These are phyloP conservation scores for Naganishia albida DNA, from an alignment of 1,284 basidiomycete genomes.

Conservation along the genomic window DNA sequence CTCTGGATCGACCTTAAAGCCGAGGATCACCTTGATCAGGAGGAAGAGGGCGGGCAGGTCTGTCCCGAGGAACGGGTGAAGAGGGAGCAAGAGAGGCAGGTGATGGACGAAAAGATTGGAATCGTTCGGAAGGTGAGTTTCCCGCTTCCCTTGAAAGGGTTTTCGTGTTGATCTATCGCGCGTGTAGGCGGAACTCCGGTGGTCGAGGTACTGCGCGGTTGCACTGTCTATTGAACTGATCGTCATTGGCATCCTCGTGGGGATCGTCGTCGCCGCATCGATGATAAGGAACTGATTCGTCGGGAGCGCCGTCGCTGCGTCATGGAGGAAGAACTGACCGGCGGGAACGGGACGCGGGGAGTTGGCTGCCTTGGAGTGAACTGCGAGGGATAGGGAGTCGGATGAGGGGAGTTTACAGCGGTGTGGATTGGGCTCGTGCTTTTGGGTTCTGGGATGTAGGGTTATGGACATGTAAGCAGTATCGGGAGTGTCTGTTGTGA, in stretches of 20 bases:
- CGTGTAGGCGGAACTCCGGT: slow-evolving; percentile 48
- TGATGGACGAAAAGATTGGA: slow-evolving; percentile 46
- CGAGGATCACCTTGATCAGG: slow-evolving; percentile 7
- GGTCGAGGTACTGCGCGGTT: slow-evolving; percentile 45
- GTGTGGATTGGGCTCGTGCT: neutral
- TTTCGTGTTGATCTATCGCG: neutral
- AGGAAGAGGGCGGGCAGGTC: slow-evolving; percentile 39
- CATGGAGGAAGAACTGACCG: neutral
- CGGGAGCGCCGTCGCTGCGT: slow-evolving; percentile 18
- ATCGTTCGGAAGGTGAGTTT: slow-evolving; percentile 45
- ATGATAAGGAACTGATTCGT: slow-evolving; percentile 28
- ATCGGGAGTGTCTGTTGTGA: no score
- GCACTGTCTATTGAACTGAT: slow-evolving; percentile 35
- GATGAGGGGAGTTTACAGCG: neutral
- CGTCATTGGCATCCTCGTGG: slow-evolving; percentile 35
- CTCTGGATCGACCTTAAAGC: slow-evolving; percentile 34
- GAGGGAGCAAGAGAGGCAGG: slow-evolving; percentile 43
- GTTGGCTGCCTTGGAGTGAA: no score
- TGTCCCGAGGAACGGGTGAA: slow-evolving; percentile 42
- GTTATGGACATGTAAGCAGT: no score
- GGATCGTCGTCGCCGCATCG: slow-evolving; percentile 15
- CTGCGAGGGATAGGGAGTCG: no score
- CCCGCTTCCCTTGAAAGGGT: neutral
- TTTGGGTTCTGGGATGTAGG: no score
- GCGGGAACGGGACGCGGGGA: no score